Conservation (phyloP, 768 basidiomycete genomes). For the Tylopilus vinaceipallidus region DNA sequence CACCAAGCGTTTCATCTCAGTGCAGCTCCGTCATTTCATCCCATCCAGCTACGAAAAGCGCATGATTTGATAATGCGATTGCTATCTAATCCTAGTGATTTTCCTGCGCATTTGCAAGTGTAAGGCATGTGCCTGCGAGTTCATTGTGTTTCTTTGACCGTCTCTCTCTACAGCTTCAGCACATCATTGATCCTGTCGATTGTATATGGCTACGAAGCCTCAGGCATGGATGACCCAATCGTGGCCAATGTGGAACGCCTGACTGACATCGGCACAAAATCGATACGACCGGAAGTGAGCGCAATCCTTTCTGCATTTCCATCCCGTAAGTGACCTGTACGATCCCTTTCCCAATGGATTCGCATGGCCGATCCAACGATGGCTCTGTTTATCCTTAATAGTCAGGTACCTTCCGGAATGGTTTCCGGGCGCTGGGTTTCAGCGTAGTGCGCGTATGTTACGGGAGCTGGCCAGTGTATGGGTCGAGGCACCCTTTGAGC, state of each 20-base stretch:
- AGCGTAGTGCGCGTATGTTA: constrained; percentile 15
- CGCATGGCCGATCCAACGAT: no score
- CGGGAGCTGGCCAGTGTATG: constrained; percentile 19
- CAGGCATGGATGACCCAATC: constrained; percentile 19
- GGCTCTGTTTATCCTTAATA: not conserved
- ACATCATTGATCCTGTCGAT: constrained; percentile 24
- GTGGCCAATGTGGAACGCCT: constrained; percentile 13
- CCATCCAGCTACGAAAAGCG: constrained; percentile 36
- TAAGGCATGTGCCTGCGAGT: not conserved
- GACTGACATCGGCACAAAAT: constrained; percentile 5
- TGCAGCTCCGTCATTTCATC: constrained; percentile 26
- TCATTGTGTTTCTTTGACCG: not conserved
- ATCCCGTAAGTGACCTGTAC: constrained; percentile 10
- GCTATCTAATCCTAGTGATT: constrained; percentile 15
- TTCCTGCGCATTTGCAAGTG: constrained; percentile 25
- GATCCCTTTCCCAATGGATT: no score
- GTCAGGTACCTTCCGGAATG: constrained; percentile 20
- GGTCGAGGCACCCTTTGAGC: constrained; percentile 23
- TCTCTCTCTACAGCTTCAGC: constrained; percentile 13
- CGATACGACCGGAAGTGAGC: constrained; percentile 16
- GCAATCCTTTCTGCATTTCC: constrained; percentile 16
- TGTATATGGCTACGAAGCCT: constrained; percentile 23
- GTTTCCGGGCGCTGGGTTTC: constrained; percentile 23
- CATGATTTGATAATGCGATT: constrained; percentile 32
- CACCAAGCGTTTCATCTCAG: not conserved